Conservation (phyloP, 2,329 filamentous ascomycete genomes). For the Xylariomycetidae sp. region DNA sequence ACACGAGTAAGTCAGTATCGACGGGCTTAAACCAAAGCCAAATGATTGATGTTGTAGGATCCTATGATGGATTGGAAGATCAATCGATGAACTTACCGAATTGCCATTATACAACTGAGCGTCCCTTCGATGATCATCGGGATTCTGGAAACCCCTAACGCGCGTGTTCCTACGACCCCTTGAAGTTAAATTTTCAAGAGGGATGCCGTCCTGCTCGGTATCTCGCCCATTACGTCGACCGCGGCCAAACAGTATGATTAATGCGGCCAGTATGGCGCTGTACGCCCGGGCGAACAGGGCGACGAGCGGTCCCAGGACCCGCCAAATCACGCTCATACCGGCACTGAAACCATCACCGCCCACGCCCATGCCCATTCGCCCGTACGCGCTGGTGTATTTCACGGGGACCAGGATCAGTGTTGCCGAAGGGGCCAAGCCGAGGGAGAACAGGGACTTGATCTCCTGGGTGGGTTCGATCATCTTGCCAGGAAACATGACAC, state of each 20-base stretch:
- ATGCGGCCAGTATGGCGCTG: slow-evolving; percentile 12
- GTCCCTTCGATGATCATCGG: slow-evolving; percentile 49
- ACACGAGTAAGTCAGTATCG: slow-evolving; percentile 13
- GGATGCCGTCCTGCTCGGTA: slow-evolving; percentile 15
- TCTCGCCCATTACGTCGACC: slow-evolving; percentile 6
- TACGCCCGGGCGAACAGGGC: slow-evolving; percentile 15
- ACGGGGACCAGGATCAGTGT: slow-evolving; percentile 79
- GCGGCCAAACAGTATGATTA: slow-evolving; percentile 17
- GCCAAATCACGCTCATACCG: no score
- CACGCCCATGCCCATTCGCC: slow-evolving; percentile 24
- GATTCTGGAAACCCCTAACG: slow-evolving; percentile 48
- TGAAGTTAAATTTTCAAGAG: slow-evolving; percentile 27
- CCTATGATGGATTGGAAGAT: background rate
- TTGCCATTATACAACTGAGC: slow-evolving; percentile 89
- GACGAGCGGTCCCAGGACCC: slow-evolving; percentile 11
- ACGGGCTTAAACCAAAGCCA: no score
- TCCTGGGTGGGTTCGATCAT: slow-evolving; percentile 74
- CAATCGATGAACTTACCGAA: slow-evolving; percentile 61
- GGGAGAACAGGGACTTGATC: slow-evolving; percentile 57
- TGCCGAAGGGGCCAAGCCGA: slow-evolving; percentile 73
- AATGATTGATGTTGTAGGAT: background rate
- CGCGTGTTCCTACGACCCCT: slow-evolving; percentile 22
- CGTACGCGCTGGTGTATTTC: slow-evolving; percentile 38
- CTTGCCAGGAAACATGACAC: slow-evolving; percentile 71
- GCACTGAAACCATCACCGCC: no score